These are phyloP conservation scores for Metarhizium album DNA, from an alignment of 2,329 filamentous ascomycete species.

Conservation along the genomic window DNA sequence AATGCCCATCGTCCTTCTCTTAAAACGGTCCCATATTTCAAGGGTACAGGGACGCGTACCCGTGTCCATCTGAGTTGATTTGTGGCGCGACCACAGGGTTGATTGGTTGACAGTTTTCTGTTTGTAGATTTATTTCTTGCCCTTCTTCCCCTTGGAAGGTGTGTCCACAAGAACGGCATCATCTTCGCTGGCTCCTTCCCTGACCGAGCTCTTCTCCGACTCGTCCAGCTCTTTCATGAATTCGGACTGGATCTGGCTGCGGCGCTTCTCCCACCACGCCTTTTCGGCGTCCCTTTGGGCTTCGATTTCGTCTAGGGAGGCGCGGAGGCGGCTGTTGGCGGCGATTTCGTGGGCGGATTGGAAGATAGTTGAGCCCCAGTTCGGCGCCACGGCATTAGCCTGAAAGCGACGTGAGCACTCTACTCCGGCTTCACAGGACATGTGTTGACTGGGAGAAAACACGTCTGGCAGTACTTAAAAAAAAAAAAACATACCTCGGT, in stretches of 20 bases:
- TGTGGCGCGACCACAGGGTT: not conserved
- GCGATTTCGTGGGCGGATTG: conserved; percentile 95
- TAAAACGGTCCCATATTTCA: not conserved
- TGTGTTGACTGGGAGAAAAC: not conserved
- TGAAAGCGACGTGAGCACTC: conserved; percentile 24
- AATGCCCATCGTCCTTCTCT: not conserved
- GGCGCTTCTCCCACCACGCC: conserved; percentile 86
- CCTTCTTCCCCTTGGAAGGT: conserved; percentile 47
- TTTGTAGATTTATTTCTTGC: conserved; percentile 30
- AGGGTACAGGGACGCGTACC: not conserved
- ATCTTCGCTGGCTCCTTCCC: conserved; percentile 23
- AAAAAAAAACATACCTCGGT: conserved; percentile 54
- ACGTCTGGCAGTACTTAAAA: conserved; percentile 2
- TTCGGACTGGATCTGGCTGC: conserved; percentile 58
- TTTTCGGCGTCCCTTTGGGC: conserved; percentile 62
- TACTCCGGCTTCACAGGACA: not conserved
- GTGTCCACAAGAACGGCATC: conserved; percentile 63
- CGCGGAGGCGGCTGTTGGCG: conserved; percentile 67
- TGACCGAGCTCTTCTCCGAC: conserved; percentile 36
- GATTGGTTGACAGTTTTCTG: not conserved
- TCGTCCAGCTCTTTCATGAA: conserved; percentile 80
- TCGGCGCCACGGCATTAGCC: conserved; percentile 81
- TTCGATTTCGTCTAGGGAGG: conserved; percentile 65
- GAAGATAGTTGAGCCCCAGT: conserved; percentile 94
- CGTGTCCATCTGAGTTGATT: not conserved